Evolutionary conservation across 768 basidiomycete species (phyloP).

Genomic region (Postia placenta): DNA sequence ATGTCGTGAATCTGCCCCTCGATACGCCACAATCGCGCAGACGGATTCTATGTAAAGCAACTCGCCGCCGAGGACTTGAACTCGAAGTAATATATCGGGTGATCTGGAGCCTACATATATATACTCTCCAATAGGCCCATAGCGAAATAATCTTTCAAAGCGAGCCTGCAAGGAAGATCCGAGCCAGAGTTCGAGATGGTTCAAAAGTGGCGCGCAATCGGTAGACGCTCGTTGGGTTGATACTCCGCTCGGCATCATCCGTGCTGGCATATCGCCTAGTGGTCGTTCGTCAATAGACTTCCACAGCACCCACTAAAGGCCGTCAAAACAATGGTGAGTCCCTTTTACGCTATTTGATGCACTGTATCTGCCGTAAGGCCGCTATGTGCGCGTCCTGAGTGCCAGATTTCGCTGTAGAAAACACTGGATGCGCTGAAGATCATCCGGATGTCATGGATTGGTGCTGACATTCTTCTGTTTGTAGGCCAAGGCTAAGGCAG

Average conservation of each 20-base stretch:
- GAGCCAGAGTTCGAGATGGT: no score
- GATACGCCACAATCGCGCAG: no score
- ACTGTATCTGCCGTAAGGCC: not conserved
- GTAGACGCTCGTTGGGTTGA: no score
- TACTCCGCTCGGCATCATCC: conserved; percentile 7
- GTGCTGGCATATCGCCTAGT: not conserved
- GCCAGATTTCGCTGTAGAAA: conserved; percentile 1
- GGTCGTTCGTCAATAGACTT: not conserved
- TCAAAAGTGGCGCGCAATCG: no score
- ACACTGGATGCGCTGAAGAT: conserved; percentile 22
- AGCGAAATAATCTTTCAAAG: no score
- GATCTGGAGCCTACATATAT: no score
- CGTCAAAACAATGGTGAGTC: conserved; percentile 28
- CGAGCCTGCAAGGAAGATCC: no score
- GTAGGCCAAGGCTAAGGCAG: conserved; percentile 62
- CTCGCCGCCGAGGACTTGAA: no score
- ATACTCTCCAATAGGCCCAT: no score
- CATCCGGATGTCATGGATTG: conserved; percentile 18
- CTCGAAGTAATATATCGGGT: no score
- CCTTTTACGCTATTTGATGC: not conserved
- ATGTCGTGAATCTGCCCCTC: no score
- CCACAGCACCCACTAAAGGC: conserved; percentile 23
- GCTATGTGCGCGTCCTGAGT: not conserved
- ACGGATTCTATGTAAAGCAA: no score
- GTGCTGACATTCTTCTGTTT: conserved; percentile 8